phyloP scores from a whole-genome alignment of 345 rosid species.

The Mallotus nudiflorus region DNA sequence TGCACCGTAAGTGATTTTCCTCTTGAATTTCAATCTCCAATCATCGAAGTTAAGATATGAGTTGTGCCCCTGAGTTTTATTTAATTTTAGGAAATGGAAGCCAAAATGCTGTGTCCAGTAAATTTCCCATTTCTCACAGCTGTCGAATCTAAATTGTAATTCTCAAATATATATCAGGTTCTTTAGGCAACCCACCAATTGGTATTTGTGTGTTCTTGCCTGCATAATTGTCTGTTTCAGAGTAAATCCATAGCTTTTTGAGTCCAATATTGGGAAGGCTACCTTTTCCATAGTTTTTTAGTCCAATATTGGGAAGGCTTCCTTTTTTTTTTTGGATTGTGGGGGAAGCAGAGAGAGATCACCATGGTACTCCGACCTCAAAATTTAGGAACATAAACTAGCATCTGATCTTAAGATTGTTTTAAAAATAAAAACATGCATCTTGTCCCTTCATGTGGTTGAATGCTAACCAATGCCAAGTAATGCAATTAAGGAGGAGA shows the following conservation, averaged over 20 bases:
- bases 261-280: not conserved
- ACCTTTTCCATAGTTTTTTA: too few species aligned
- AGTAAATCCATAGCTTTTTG: too few species aligned
- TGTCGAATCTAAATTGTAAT: not conserved
- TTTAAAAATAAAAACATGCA: too few species aligned
- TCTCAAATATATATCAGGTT: not conserved
- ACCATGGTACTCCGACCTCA: not conserved
- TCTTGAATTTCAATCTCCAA: not conserved
- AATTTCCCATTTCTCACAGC: not conserved
- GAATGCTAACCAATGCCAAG: not conserved
- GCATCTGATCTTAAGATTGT: not conserved
- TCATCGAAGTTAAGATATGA: not conserved
- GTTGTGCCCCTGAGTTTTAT: too few species aligned
- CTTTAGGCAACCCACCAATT: not conserved
- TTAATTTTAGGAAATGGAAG: conserved; percentile 1
- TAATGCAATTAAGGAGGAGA: not conserved
- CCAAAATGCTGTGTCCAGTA: not conserved
- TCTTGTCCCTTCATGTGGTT: not conserved
- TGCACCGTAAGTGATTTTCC: conserved; percentile 40
- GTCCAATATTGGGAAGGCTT: not conserved
- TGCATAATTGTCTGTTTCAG: not conserved
- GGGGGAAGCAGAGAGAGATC: not conserved
- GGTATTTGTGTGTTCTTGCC: not conserved
- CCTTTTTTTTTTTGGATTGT: too few species aligned
- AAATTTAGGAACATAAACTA: not conserved